Base-by-base conservation (phyloP, 23 red algal species). In the Gracilaria caudata region DNA sequence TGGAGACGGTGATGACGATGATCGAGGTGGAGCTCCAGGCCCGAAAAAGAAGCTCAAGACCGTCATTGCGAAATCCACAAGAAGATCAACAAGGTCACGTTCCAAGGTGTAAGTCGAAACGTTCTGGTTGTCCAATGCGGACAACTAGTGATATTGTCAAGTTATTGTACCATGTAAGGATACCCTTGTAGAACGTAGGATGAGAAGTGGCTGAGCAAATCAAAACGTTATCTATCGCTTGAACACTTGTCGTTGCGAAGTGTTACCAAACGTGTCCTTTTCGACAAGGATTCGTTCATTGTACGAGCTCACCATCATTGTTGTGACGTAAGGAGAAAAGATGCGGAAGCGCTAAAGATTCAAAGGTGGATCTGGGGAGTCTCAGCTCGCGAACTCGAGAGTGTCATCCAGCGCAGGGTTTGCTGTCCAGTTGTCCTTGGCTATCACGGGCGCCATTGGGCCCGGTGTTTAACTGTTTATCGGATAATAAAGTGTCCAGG, bases 31-130 rank as follows among this genome's bases (percentile, higher is more conserved):
- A 14, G 65, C 41, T 40, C 64, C 33, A 0, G 51, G 64, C 28
- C 65, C 65, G 82, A 83, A 47, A 66, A 63, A 83, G 55, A 83
- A 83, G 37, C 28, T 83, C 13, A 83, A 58, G 13, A 58, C 79
- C 0, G 59, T 83, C 9, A 35, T 83, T 30, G 58, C 58, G 16
- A 83, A 47, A 44, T 83, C 79, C 70, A 46, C 33, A 0, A 45
- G 21, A 21, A 75, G 40, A 75, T 43, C 43, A 47, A 26, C 38
- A 47, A 43, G 70, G 36, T 33, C 23, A 16, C 61, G 29, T 16
- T 35, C 61, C 30, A 35, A 36, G 16, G 58, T 30, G 58, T 63
- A 30, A 63, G 26, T 30, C 26, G 6, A 32, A 1, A 23, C 19
- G 21, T 63, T 4, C 1, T 5, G 4, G 41, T 45, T 45, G 41